phyloP scores from a whole-genome alignment of 352 stramenopile genomes.

The Phytophthora hybrid region DNA sequence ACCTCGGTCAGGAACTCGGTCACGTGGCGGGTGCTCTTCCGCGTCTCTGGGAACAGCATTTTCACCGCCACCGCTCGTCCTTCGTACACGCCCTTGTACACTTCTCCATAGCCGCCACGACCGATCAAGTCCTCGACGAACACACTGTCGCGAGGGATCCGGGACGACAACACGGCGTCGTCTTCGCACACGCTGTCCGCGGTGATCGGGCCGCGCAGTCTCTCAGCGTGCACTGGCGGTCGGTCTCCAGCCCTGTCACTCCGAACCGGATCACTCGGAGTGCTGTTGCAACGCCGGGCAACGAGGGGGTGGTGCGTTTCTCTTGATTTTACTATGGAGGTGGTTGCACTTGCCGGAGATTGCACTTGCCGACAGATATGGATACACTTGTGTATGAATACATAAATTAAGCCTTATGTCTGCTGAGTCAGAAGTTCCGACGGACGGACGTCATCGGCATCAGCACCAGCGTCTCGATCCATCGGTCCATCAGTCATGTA shows the following conservation, averaged over 20 bases:
- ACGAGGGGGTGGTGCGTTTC: too few species aligned
- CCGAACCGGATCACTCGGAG: constrained; percentile 9
- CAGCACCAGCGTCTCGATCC: too few species aligned
- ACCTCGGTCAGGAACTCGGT: constrained; percentile 62
- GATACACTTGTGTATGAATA: too few species aligned
- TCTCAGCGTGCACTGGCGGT: constrained; percentile 28
- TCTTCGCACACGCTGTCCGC: constrained; percentile 55
- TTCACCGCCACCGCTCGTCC: constrained; percentile 55
- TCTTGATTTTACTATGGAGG: too few species aligned
- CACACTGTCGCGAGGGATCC: constrained; percentile 54
- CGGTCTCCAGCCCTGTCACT: constrained; percentile 9
- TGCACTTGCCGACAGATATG: too few species aligned
- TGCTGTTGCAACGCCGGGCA: too few species aligned
- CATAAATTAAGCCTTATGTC: too few species aligned
- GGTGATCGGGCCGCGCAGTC: constrained; percentile 37
- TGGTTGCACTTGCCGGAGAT: too few species aligned
- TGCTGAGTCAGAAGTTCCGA: too few species aligned
- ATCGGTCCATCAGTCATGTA: too few species aligned
- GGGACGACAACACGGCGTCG: constrained; percentile 48
- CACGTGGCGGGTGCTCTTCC: constrained; percentile 48
- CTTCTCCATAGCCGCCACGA: constrained; percentile 61
- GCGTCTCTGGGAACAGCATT: constrained; percentile 53
- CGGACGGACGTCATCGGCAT: too few species aligned
- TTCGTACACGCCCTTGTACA: constrained; percentile 56
- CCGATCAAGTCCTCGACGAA: constrained; percentile 49